Base-by-base conservation (phyloP, 768 basidiomycete species). In the Butyriboletus loyo region DNA sequence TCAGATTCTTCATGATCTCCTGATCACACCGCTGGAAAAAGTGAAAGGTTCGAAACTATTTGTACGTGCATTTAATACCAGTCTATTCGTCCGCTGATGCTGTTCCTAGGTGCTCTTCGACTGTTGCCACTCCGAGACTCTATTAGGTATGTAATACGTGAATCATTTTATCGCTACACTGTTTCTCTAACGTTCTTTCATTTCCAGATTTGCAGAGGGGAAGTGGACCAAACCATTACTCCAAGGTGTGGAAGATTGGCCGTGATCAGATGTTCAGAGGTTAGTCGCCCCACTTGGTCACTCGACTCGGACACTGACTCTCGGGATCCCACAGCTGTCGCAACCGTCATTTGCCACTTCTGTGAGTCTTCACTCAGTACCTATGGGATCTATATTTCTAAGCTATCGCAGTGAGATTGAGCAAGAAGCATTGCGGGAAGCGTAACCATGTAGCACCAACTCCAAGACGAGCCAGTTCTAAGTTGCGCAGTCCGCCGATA, bases 51-150 rank as follows among this genome's bases (percentile, higher is more conserved):
- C 63, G 2, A 60, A 44, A 13, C n/a, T 66, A 34, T 58, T 66
- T 28, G 65, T 66, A 34, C 6, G 58, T 43, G 14, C 3, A 13
- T 46, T 43, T 7, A 14, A 32, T 44, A 38, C 2, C 1, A 9
- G 24, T n/a, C 17, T 19, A n/a, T 49, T 7, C 32, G 5, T 32
- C 43, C 5, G 0, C 30, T 52, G 34, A 65, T 19, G n/a, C 8
- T 36, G 24, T 25, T 4, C 17, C 8, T 21, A 68, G 67, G 56
- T 63, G 8, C 55, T 68, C 21, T 57, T 69, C 3, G 67, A 68
- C n/a, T 68, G 66, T 7, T 69, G 67, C 17, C 66, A 69, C 15
- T 69, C 66, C 0, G 66, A 69, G 17, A 57, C 39, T 7, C 34
- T 68, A 2, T 42, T 68, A 25, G 61, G 66, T 69, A 44, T 43